Percentiles rank a stretch among this genome's conserved stretches.
These are phyloP conservation scores for Chrysoporthe cubensis DNA, from an alignment of 2,329 filamentous ascomycete species.

Conservation along the genomic window DNA sequence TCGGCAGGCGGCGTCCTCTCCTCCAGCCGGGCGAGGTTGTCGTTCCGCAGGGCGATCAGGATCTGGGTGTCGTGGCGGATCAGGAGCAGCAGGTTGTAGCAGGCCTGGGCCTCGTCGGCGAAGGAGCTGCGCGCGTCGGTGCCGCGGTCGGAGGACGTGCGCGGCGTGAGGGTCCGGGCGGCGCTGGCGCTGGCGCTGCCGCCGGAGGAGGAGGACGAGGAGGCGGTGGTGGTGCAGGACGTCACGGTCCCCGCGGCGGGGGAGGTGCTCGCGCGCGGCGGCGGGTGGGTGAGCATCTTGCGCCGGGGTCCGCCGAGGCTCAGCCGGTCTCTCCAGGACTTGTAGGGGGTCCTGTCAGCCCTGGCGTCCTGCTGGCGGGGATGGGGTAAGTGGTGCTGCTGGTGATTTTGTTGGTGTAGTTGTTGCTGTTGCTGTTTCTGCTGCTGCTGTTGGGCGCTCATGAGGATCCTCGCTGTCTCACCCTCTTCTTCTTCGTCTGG, in stretches of 20 bases:
- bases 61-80: conserved; percentile 26
- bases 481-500: not conserved
- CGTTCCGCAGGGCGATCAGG: conserved; percentile 27
- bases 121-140: conserved; percentile 13
- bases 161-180: not conserved
- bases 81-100: conserved; percentile 27
- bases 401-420: not conserved
- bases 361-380: not conserved
- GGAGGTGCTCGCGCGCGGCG: not conserved
- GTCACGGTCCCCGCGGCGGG: not conserved
- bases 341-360: not conserved
- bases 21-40: conserved; percentile 20
- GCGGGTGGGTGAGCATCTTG: conserved; percentile 3
- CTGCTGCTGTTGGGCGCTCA: not conserved
- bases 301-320: not conserved
- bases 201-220: not conserved
- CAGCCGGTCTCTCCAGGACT: not conserved
- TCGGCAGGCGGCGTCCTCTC: not conserved
- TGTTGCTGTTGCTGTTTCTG: not conserved
- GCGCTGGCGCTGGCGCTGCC: not conserved
- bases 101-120: conserved; percentile 27
- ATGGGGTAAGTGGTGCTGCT: not conserved
- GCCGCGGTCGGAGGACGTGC: conserved; percentile 21
- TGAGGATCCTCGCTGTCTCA: not conserved
- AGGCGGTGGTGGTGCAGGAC: not conserved